Percentiles rank a stretch among this genome's conserved stretches.
phyloP scores from a whole-genome alignment of 2,329 filamentous ascomycete species.

The Macrophomina phaseolina region DNA sequence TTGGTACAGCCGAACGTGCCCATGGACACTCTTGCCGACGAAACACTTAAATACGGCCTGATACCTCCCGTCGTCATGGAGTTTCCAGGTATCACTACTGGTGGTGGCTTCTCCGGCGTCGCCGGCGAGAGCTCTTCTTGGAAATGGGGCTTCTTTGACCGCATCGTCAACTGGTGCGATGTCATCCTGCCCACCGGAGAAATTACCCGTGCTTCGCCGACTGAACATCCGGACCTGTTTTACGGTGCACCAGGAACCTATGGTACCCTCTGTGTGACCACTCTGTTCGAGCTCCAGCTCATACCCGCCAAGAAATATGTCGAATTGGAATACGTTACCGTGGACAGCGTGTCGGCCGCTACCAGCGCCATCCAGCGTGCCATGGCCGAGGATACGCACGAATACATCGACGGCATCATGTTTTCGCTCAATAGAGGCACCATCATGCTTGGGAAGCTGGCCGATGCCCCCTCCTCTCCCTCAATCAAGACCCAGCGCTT shows the following conservation, averaged over 20 bases:
- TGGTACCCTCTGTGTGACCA: conserved; percentile 67
- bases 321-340: conserved; percentile 65
- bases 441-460: conserved; percentile 65
- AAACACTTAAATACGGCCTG: conserved; percentile 60
- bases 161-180: conserved; percentile 66
- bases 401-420: conserved; percentile 75
- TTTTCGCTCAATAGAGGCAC: conserved; percentile 62
- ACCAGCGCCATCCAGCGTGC: conserved; percentile 57
- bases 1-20: conserved; percentile 72
- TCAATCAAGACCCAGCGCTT: conserved; percentile 51
- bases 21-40: conserved; percentile 68
- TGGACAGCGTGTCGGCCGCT: conserved; percentile 56
- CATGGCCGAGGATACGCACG: conserved; percentile 50
- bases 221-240: conserved; percentile 61
- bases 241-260: conserved; percentile 64
- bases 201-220: conserved; percentile 54
- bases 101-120: conserved; percentile 70
- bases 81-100: conserved; percentile 72
- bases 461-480: conserved; percentile 50
- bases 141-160: conserved; percentile 69
- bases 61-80: conserved; percentile 73
- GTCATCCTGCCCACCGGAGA: conserved; percentile 67
- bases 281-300: conserved; percentile 64
- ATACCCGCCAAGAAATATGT: conserved; percentile 62
- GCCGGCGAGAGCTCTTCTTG: conserved; percentile 72